Percentiles rank a stretch among this genome's conserved stretches.
phyloP scores from a whole-genome alignment of 306 rosid species.

The Mimosa bimucronata region DNA sequence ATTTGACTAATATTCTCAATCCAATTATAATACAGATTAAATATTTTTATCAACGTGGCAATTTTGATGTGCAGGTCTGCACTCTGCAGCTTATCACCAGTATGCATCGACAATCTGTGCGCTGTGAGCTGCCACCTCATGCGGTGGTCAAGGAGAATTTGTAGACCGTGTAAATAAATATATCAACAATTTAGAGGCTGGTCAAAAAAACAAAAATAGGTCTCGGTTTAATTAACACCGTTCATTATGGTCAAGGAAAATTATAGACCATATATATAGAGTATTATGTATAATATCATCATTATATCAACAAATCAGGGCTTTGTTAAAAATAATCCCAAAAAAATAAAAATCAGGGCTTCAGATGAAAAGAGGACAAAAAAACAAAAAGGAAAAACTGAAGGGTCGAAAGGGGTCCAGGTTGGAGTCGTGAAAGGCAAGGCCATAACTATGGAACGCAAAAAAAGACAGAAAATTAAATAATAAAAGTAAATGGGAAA shows the following conservation, averaged over 20 bases:
- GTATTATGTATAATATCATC: background rate
- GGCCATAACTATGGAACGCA: conserved; percentile 2
- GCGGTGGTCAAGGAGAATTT: background rate
- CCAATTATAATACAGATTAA: no score
- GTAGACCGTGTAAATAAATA: background rate
- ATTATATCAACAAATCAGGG: background rate
- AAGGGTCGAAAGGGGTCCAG: background rate
- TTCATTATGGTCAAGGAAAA: background rate
- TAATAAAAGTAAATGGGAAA: background rate
- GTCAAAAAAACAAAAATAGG: background rate
- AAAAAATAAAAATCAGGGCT: background rate
- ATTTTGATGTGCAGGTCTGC: no score
- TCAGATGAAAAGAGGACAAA: background rate
- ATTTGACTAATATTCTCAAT: no score
- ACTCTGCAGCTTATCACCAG: no score
- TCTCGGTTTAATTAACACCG: background rate
- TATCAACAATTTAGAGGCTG: background rate
- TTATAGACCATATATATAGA: background rate
- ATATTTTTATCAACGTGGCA: no score
- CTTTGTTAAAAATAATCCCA: background rate
- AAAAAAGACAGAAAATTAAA: background rate
- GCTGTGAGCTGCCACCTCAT: conserved; percentile 9
- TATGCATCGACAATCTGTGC: no score
- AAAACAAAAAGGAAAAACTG: background rate
- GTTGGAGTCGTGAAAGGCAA: background rate